A percentile compares a stretch with the other conserved stretches of the same genome.
Evolutionary conservation across 2,329 filamentous ascomycete species (phyloP).

Genomic region (Elsinoe arachidis): DNA sequence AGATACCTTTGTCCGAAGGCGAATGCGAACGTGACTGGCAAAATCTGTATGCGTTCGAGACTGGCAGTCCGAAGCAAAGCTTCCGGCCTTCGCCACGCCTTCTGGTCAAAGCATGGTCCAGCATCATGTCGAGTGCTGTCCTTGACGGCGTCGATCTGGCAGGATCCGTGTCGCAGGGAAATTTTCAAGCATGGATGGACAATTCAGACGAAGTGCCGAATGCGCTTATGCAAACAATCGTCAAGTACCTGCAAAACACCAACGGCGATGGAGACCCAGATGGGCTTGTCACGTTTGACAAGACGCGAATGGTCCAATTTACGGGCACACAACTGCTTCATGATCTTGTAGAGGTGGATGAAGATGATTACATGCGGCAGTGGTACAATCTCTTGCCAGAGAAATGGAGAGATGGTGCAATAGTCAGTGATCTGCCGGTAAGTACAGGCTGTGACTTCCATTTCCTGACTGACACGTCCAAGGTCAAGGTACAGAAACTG

Average conservation of each 20-base stretch:
- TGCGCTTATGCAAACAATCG: constrained; percentile 30
- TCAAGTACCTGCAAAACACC: constrained; percentile 18
- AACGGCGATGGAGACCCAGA: not conserved
- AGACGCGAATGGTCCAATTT: constrained; percentile 1
- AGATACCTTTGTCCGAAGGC: constrained; percentile 44
- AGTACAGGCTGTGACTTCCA: not conserved
- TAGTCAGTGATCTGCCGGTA: constrained; percentile 21
- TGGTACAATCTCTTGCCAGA: constrained; percentile 32
- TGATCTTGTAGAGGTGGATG: constrained; percentile 11
- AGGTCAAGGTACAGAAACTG: constrained; percentile 10
- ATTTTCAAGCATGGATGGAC: constrained; percentile 26
- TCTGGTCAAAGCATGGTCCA: constrained; percentile 42
- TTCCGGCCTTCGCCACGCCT: constrained; percentile 33
- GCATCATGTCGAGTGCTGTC: constrained; percentile 33
- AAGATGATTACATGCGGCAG: constrained; percentile 26
- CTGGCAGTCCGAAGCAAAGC: constrained; percentile 21
- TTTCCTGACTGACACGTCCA: not conserved
- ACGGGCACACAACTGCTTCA: constrained; percentile 22
- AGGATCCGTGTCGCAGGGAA: constrained; percentile 28
- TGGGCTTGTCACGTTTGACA: not conserved
- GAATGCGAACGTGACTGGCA: constrained; percentile 45
- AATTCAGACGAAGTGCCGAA: constrained; percentile 32
- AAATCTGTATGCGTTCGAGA: constrained; percentile 46
- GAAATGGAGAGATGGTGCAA: constrained; percentile 23
- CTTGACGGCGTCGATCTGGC: constrained; percentile 35